Base-by-base conservation (phyloP, 2,329 filamentous ascomycete genomes). In the Corniculantispora saksenae region DNA sequence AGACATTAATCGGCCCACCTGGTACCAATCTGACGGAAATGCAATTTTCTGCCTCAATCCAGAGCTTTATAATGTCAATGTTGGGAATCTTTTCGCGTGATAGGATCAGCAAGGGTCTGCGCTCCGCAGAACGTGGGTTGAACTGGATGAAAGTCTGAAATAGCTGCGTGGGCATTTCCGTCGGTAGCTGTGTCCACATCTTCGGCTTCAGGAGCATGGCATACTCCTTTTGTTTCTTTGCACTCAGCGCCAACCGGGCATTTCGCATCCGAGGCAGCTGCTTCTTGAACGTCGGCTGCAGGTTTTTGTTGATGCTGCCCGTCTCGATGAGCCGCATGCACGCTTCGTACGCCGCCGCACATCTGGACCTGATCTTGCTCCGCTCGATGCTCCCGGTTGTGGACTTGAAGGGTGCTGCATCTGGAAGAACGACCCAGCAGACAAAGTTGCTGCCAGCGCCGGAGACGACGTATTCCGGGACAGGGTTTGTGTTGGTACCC, bases 301-400 rank as follows among this genome's bases (percentile, higher is more conserved):
- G 82, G 73, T 93, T 81, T 0, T 88, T 84, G 72, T 97, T 87
- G 6, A 99, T 81, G 66, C 90, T 87, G 2, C 85, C 85, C 61
- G 84, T 83, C 66, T 86, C 82, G 56, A 89, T 82, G 19, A 99
- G 82, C 67, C 87, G 75, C 1, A 93, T 74, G 72, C 94, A 97
- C 59, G 91, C 87, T 72, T 93, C 87, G 74, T 94, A 98, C 0
- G 95, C 94, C 3, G 94, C 94, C 0, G 94, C 92, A 69, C 92
- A 92, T 75, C 95, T 96, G 5, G 95, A 94, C 21, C 90, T 79
- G 35, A 88, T 83, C 76, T 97, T 98, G 65, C 84, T 91, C 9
- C 81, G 75, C 63, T 89, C 86, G 0, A 86, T 79, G 9, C 79
- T 81, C 6, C 95, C 94, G 15, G 83, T 81, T 6, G 86, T 83